These are phyloP conservation scores for Colletotrichum sp. DNA, from an alignment of 2,329 filamentous ascomycete species.

Conservation along the genomic window DNA sequence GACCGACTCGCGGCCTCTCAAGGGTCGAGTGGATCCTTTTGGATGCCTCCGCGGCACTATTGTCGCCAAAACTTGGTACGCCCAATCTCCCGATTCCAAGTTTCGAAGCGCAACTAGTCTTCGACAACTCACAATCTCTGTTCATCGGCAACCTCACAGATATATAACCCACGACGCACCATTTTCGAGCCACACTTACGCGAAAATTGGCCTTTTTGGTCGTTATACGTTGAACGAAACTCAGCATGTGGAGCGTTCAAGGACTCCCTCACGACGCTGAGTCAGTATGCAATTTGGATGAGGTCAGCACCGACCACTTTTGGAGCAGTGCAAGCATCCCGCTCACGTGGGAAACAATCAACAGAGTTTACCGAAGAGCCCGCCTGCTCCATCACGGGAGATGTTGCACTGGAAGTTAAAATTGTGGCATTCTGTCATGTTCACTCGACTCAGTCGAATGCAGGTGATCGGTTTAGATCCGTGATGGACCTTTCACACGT, in stretches of 20 bases:
- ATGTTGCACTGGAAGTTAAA: not conserved
- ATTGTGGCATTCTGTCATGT: not conserved
- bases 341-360: not conserved
- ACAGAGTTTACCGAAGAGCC: not conserved
- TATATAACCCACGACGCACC: not conserved
- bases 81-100: not conserved
- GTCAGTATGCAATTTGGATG: not conserved
- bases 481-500: not conserved
- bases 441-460: not conserved
- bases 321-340: not conserved
- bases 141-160: not conserved
- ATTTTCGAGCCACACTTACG: not conserved
- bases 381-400: not conserved
- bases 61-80: not conserved
- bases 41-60: not conserved
- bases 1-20: not conserved
- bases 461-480: not conserved
- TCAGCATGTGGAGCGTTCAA: not conserved
- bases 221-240: not conserved
- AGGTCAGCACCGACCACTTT: not conserved
- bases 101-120: not conserved
- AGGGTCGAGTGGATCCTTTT: not conserved
- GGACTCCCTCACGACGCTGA: not conserved
- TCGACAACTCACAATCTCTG: not conserved
- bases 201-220: rapidly evolving